Evolutionary conservation across 2,329 filamentous ascomycete species (phyloP), one percentile per base, ranked within the genome.

Genomic region (Rutstroemia sp.): DNA sequence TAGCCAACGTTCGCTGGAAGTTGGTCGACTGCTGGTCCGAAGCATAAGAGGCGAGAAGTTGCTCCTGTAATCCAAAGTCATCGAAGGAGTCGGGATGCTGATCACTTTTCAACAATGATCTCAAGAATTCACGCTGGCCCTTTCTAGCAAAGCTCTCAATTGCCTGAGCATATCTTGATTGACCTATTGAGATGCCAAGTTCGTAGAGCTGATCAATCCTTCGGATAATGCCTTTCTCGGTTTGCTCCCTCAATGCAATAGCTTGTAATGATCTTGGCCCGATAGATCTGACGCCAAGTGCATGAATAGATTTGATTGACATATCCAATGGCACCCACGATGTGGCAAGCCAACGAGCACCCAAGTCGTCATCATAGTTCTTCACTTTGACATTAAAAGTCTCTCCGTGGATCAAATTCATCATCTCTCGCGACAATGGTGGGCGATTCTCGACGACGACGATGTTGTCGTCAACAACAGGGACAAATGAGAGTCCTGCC

Each of bases 271-370:
- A 87, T 17, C 87, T 73, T 0, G 90, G 86, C 0, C 91, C 91
- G 60, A 96, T 86, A 38, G 77, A 74, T 48, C 82, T 76, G 5
- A 95, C 75, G 2, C 88, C 88, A 51, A 95, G 80, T 64, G 87
- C 82, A 56, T 80, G 77, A 17, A 94, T 74, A 6, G 88, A 78
- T 36, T 80, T 80, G 54, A 95, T 82, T 25, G 89, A 82, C 61
- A 86, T 80, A 56, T 92, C 83, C 9, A 91, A 75, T 1, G 85
- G 81, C 21, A 94, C 78, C 69, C 88, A 87, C 57, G 77, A 85
- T 1, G 84, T 87, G 9, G 91, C 91, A 68, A 96, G 92, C 73
- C 90, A 83, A 60, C 85, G 81, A n/a, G 91, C 87, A 17, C 88
- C 86, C 30, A 95, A 78, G 0, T 75, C 72, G 68, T 94, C 89